A percentile compares a stretch with the other conserved stretches of the same genome.
These are phyloP conservation scores for Pythium insidiosum DNA, from an alignment of 352 stramenopile species.

Conservation along the genomic window DNA sequence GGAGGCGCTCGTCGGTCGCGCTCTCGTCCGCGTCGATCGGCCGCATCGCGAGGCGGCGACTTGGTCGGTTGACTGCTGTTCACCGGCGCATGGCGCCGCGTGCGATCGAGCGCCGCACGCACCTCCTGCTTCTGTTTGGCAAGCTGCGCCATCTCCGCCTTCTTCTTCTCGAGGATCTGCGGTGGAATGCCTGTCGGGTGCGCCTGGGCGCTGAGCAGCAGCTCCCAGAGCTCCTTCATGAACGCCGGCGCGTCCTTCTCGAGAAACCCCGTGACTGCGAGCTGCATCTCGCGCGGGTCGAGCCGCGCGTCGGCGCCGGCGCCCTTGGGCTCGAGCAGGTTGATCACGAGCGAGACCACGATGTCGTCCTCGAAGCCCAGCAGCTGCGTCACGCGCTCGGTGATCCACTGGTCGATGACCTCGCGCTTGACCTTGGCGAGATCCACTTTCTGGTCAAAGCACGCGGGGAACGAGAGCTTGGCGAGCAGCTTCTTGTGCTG, in stretches of 20 bases:
- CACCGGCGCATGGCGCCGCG: too few relatives aligned
- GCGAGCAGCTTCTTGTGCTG: constrained; percentile 87
- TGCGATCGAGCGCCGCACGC: neutral
- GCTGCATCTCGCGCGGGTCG: constrained; percentile 83
- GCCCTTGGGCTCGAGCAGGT: constrained; percentile 76
- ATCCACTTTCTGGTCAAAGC: constrained; percentile 76
- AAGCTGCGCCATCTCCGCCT: constrained; percentile 72
- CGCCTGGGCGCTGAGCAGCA: constrained; percentile 86
- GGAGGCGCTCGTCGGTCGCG: too few relatives aligned
- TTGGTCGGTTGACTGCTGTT: too few relatives aligned
- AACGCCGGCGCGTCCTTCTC: constrained; percentile 82
- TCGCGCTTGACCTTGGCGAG: constrained; percentile 87
- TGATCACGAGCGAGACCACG: constrained; percentile 77
- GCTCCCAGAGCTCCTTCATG: constrained; percentile 86
- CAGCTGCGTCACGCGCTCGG: constrained; percentile 78
- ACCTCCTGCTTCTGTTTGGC: constrained; percentile 33
- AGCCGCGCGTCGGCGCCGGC: constrained; percentile 60
- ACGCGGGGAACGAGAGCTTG: constrained; percentile 72
- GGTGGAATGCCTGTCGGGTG: constrained; percentile 82
- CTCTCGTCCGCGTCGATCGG: too few relatives aligned
- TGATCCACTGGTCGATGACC: constrained; percentile 87
- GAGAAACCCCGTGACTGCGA: constrained; percentile 88
- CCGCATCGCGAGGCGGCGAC: too few relatives aligned
- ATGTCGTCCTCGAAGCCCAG: constrained; percentile 91
- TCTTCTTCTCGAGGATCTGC: constrained; percentile 87